These are phyloP conservation scores for Cordyceps militaris DNA, from an alignment of 2,329 filamentous ascomycete genomes.

Conservation along the genomic window DNA sequence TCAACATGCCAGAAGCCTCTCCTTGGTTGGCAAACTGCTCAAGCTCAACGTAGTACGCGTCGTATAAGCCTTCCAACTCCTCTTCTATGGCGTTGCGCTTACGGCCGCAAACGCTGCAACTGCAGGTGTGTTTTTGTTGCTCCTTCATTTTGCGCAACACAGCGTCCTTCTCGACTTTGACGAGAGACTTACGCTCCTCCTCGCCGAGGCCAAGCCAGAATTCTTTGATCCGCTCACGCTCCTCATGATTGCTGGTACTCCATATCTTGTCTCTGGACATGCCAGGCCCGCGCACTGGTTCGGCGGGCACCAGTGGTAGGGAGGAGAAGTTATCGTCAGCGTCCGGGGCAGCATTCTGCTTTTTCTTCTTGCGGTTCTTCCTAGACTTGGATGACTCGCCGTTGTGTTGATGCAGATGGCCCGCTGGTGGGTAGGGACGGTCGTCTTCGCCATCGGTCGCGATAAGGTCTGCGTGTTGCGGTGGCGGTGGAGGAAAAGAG, in stretches of 20 bases:
- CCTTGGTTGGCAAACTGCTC: constrained; percentile 92
- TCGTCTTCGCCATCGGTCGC: constrained; percentile 52
- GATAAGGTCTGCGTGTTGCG: constrained; percentile 42
- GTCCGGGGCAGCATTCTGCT: constrained; percentile 34
- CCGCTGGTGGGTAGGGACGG: constrained; percentile 31
- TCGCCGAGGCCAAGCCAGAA: constrained; percentile 96
- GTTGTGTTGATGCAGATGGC: constrained; percentile 30
- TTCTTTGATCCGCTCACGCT: constrained; percentile 94
- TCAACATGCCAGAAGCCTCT: constrained; percentile 51
- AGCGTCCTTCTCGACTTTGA: constrained; percentile 98
- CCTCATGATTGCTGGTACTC: constrained; percentile 91
- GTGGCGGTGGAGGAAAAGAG: background rate
- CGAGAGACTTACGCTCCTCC: constrained; percentile 86
- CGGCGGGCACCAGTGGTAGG: constrained; percentile 19
- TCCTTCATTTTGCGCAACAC: constrained; percentile 99
- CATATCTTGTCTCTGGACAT: constrained; percentile 82
- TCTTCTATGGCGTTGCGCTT: constrained; percentile 97
- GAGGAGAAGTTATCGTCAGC: constrained; percentile 15
- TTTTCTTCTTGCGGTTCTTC: constrained; percentile 66
- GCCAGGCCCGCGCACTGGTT: constrained; percentile 30
- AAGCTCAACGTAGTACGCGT: constrained; percentile 96
- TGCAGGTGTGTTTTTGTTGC: constrained; percentile 98
- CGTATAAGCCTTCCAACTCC: constrained; percentile 93
- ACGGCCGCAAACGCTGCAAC: constrained; percentile 91
- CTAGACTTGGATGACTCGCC: constrained; percentile 39